Evolutionary conservation across 805 yeast genomes (phyloP).

Genomic region (Kluyveromyces dobzhanskii): DNA sequence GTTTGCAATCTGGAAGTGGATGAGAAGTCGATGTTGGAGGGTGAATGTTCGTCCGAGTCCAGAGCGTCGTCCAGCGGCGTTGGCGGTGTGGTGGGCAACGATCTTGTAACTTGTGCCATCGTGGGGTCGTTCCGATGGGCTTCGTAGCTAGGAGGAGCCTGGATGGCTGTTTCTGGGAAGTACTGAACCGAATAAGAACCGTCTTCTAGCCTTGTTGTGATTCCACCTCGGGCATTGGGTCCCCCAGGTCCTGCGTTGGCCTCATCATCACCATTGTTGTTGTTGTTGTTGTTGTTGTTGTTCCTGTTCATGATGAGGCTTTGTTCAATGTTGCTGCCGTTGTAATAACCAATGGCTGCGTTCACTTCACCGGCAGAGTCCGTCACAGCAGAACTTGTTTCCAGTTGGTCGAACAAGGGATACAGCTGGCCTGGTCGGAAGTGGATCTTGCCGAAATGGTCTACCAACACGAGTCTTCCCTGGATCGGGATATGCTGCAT

Average conservation of each 20-base stretch:
- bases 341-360: too few relatives aligned
- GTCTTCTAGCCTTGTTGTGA: slow-evolving; percentile 4
- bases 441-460: slow-evolving; percentile 34
- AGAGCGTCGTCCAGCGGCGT: too few relatives aligned
- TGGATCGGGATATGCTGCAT: slow-evolving; percentile 65
- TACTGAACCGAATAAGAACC: slow-evolving; percentile 18
- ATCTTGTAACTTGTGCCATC: neutral
- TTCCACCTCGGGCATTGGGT: too few relatives aligned
- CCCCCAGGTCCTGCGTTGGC: too few relatives aligned
- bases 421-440: slow-evolving; percentile 32
- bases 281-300: too few relatives aligned
- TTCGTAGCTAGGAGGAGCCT: slow-evolving; percentile 73
- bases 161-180: slow-evolving; percentile 34
- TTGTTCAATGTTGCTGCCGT: slow-evolving; percentile 5
- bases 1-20: too few relatives aligned
- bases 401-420: slow-evolving; percentile 16
- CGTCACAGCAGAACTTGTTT: slow-evolving; percentile 5
- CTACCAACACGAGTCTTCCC: slow-evolving; percentile 32
- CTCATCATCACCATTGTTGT: too few relatives aligned
- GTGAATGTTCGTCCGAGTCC: too few relatives aligned
- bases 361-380: too few relatives aligned
- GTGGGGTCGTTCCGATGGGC: slow-evolving; percentile 57
- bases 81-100: neutral
- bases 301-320: neutral
- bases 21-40: too few relatives aligned